Evolutionary conservation across 148 eudicot species (phyloP).

Genomic region (Diospyros lotus): DNA sequence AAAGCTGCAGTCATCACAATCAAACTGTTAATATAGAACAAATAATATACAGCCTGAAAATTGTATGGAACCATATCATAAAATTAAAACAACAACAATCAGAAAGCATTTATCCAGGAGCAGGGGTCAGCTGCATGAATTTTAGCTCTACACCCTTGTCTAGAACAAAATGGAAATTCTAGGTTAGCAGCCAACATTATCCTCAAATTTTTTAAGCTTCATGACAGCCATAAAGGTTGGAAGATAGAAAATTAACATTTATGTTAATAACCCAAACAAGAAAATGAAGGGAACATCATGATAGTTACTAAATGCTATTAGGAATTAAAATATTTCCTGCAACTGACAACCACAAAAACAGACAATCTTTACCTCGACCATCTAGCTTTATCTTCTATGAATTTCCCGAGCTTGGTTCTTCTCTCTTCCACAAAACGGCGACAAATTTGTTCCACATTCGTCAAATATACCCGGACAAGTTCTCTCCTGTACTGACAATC

Average conservation of each 20-base stretch:
- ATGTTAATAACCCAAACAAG: neutral
- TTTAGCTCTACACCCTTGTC: no score
- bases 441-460: slow-evolving; percentile 81
- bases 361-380: slow-evolving; percentile 73
- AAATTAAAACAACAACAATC: slow-evolving; percentile 1
- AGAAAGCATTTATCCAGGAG: neutral
- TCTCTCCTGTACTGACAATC: slow-evolving; percentile 81
- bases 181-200: neutral
- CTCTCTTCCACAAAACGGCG: slow-evolving; percentile 81
- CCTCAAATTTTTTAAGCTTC: no score
- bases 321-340: neutral
- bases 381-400: slow-evolving; percentile 79
- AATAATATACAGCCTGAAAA: neutral
- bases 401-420: slow-evolving; percentile 61
- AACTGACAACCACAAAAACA: neutral
- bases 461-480: slow-evolving; percentile 75
- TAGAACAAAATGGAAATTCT: no score
- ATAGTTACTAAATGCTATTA: neutral
- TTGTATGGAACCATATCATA: neutral
- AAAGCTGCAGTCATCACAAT: slow-evolving; percentile 53
- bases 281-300: neutral
- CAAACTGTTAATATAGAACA: neutral
- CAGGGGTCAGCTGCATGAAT: no score
- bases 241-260: neutral
- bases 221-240: no score